Base-by-base conservation (phyloP, 1,284 basidiomycete genomes). In the Malassezia psittaci region DNA sequence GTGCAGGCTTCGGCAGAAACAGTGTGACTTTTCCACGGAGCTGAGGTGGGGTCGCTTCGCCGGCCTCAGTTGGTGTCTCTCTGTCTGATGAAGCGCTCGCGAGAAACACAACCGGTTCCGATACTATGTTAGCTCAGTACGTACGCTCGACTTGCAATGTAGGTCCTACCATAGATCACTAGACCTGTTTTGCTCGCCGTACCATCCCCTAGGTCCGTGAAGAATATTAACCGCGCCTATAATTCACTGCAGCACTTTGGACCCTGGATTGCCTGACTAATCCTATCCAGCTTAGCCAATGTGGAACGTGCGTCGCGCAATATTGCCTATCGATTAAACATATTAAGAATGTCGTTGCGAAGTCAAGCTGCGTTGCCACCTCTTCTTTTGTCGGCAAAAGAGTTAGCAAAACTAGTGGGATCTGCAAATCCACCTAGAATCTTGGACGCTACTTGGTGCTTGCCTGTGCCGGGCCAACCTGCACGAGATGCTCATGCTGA, bases 11-110 rank as follows among this genome's bases (percentile, higher is more conserved):
- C 45, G 79, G 78, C 32, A 96, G 79, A 11, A 83, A 82, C 42
- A 98, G 78, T 1, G 84, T 85, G 55, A 96, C 80, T 11, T 96
- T 78, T n/a, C 90, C 93, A 38, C 93, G 81, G 33, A 98, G 79
- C 75, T 91, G 80, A 7, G 89, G 85, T 1, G 87, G 84, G 5
- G 82, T 81, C 0, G 80, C 78, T 62, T 80, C 79, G 38, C 58
- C 46, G 58, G 72, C 62, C 54, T 65, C 56, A 21, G 39, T n/a
- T 2, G 19, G 43, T 42, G 19, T 11, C 4, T 15, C 37, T n/a
- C 29, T 12, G n/a, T 41, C 29, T 16, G 41, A 39, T 19, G 21
- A 48, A 19, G 21, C 7, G 18, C 38, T n/a, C 8, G 50, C n/a
- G 2, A 74, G 59, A 44, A 66, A 74, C 60, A 72, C 59, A 56